Evolutionary conservation across 805 yeast species (phyloP).

Genomic region (Yamadazyma insecticola): DNA sequence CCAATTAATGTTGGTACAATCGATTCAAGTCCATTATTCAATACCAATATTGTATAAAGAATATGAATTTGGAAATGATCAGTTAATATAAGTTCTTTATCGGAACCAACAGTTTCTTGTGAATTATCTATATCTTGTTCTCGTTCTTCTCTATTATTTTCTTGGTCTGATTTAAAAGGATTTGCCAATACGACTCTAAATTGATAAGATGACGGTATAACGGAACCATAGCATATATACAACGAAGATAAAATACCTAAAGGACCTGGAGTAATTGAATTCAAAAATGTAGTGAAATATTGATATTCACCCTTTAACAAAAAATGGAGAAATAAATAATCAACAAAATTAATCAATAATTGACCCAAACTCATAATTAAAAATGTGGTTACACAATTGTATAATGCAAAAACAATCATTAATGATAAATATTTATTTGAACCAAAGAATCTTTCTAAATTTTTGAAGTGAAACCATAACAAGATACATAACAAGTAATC

Average conservation of each 20-base stretch:
- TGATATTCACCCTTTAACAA: slow-evolving; percentile 6
- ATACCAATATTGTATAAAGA: slow-evolving; percentile 26
- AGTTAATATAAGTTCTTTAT: slow-evolving; percentile 21
- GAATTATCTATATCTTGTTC: too few relatives aligned
- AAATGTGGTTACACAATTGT: slow-evolving; percentile 41
- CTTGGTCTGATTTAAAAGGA: slow-evolving; percentile 9
- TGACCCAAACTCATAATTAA: slow-evolving; percentile 42
- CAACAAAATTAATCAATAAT: slow-evolving; percentile 13
- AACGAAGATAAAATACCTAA: slow-evolving; percentile 36
- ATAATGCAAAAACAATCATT: slow-evolving; percentile 39
- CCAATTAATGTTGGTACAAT: slow-evolving; percentile 35
- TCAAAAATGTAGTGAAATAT: slow-evolving; percentile 22
- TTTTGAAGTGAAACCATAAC: slow-evolving; percentile 49
- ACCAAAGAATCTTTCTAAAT: slow-evolving; percentile 55
- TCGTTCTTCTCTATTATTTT: slow-evolving; percentile 1
- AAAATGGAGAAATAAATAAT: slow-evolving; percentile 4
- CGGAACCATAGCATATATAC: slow-evolving; percentile 33
- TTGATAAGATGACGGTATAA: slow-evolving; percentile 30
- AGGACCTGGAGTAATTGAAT: slow-evolving; percentile 36
- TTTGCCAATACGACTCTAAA: slow-evolving; percentile 27
- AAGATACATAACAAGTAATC: slow-evolving; percentile 46
- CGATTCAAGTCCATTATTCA: slow-evolving; percentile 35
- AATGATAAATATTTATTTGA: slow-evolving; percentile 48
- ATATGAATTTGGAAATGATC: slow-evolving; percentile 39
- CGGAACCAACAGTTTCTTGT: neutral